These are phyloP conservation scores for Cadophora luteo-olivacea DNA, from an alignment of 2,329 filamentous ascomycete genomes.

Conservation along the genomic window DNA sequence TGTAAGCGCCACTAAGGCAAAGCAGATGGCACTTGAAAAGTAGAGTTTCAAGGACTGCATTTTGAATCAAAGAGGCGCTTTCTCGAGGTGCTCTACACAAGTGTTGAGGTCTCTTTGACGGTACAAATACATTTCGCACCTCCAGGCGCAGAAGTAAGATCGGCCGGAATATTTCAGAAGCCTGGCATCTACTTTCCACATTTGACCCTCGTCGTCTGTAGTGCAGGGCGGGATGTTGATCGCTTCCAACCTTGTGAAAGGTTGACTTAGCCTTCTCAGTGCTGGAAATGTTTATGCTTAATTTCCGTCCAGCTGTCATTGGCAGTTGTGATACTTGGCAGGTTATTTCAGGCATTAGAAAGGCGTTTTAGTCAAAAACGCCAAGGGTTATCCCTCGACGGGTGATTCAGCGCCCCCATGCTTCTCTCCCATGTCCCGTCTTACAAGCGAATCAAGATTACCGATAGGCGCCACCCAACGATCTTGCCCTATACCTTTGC, in stretches of 20 bases:
- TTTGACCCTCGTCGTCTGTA: neutral
- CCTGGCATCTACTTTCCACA: slow-evolving; percentile 13
- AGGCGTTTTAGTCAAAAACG: neutral
- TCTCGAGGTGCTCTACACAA: neutral
- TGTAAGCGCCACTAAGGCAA: neutral
- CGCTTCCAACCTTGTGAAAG: neutral
- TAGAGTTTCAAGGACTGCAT: neutral
- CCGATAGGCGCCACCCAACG: neutral
- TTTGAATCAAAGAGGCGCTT: neutral
- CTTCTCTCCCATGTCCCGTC: neutral
- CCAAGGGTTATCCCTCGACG: slow-evolving; percentile 17
- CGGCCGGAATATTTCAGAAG: neutral
- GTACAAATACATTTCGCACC: neutral
- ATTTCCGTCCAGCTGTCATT: slow-evolving; percentile 17
- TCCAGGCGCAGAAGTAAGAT: neutral
- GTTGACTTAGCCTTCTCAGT: neutral
- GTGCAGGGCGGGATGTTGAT: neutral
- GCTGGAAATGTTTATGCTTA: slow-evolving; percentile 18
- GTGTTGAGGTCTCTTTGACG: neutral
- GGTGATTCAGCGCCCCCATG: neutral
- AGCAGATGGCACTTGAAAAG: neutral
- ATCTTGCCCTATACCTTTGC: neutral
- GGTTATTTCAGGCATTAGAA: slow-evolving; percentile 1
- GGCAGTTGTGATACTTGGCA: slow-evolving; percentile 2
- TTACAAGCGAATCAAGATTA: slow-evolving; percentile 12